Percentiles rank a stretch among this genome's conserved stretches.
These are phyloP conservation scores for Sporobolomyces phaffii DNA, from an alignment of 768 basidiomycete species.

Conservation along the genomic window DNA sequence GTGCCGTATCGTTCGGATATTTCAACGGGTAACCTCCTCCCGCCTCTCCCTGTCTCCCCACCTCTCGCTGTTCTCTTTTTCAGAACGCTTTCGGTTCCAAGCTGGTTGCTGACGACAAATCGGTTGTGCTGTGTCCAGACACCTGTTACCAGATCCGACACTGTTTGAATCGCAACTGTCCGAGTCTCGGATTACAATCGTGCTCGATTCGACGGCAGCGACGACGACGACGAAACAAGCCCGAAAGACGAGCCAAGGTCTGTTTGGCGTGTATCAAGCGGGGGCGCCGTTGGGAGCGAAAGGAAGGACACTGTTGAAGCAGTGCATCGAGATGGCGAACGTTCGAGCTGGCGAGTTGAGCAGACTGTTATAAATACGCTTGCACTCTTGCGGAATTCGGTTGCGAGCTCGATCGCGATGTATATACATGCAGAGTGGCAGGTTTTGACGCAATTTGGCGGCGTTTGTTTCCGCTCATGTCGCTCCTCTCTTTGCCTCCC, in stretches of 20 bases:
- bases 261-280: constrained; percentile 51
- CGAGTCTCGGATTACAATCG: constrained; percentile 62
- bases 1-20: constrained; percentile 64
- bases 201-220: constrained; percentile 50
- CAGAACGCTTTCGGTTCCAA: neutral
- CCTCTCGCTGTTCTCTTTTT: neutral
- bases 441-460: no score
- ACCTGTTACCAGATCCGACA: constrained; percentile 73
- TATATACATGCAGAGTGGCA: no score
- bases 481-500: constrained; percentile 8
- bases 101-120: neutral
- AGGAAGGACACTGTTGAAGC: constrained; percentile 41
- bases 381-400: neutral
- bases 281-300: constrained; percentile 41
- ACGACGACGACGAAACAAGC: constrained; percentile 53
- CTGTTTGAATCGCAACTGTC: constrained; percentile 85
- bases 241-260: no score
- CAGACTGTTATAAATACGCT: neutral
- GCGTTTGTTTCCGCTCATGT: neutral
- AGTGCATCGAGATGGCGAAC: constrained; percentile 41
- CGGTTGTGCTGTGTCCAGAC: constrained; percentile 45
- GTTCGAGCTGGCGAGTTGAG: constrained; percentile 34
- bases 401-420: no score
- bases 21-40: constrained; percentile 63
- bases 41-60: neutral